A percentile compares a stretch with the other conserved stretches of the same genome.
These are phyloP conservation scores for Tulasnella sp. DNA, from an alignment of 768 basidiomycete species.

Conservation along the genomic window DNA sequence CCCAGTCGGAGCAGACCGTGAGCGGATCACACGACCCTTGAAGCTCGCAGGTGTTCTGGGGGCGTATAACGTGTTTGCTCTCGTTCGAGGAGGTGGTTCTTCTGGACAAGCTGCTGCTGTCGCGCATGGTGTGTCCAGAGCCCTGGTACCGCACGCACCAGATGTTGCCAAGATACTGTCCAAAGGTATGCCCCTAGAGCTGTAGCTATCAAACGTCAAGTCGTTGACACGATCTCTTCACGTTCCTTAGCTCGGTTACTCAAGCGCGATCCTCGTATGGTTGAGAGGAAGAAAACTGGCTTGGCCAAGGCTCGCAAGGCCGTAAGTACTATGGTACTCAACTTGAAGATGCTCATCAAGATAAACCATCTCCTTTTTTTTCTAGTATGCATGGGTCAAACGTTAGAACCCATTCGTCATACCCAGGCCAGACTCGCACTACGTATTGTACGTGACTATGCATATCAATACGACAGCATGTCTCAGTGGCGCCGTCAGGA, in stretches of 20 bases:
- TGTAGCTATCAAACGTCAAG: slow-evolving; percentile 8
- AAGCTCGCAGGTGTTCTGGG: slow-evolving; percentile 75
- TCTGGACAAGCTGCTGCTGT: slow-evolving; percentile 88
- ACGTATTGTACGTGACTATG: no score
- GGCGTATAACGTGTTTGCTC: slow-evolving; percentile 62
- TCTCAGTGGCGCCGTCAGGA: no score
- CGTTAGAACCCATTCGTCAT: slow-evolving; percentile 39
- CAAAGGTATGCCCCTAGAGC: slow-evolving; percentile 56
- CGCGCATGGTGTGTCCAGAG: slow-evolving; percentile 64
- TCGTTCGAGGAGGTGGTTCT: slow-evolving; percentile 79
- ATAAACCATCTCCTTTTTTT: slow-evolving; percentile 17
- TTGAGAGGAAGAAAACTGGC: slow-evolving; percentile 96
- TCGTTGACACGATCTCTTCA: slow-evolving; percentile 17
- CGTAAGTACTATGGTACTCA: slow-evolving; percentile 38
- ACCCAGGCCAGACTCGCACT: no score
- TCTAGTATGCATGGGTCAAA: slow-evolving; percentile 91
- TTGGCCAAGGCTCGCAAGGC: slow-evolving; percentile 83
- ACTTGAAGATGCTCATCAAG: slow-evolving; percentile 7
- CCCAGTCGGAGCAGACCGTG: slow-evolving; percentile 58
- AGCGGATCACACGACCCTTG: slow-evolving; percentile 71
- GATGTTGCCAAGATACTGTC: slow-evolving; percentile 52
- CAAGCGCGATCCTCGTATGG: slow-evolving; percentile 91
- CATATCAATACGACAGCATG: no score
- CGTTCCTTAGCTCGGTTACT: slow-evolving; percentile 58
- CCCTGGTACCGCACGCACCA: slow-evolving; percentile 58